Evolutionary conservation across 306 rosid genomes (phyloP).

Genomic region (Quercus glauca): DNA sequence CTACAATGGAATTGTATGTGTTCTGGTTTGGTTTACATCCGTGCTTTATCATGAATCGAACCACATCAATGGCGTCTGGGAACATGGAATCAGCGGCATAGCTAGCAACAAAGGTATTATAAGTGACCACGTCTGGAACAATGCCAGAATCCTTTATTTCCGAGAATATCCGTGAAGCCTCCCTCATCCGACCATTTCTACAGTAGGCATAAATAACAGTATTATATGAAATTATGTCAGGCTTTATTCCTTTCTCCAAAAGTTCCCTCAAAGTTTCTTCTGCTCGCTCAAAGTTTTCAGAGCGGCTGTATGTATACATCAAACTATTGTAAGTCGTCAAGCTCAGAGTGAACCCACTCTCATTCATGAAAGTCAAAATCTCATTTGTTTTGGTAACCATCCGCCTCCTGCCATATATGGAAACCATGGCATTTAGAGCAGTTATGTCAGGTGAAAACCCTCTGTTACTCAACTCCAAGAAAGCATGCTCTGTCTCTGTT

Average conservation of each 20-base stretch:
- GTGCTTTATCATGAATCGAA: slow-evolving; percentile 77
- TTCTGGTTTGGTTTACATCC: slow-evolving; percentile 78
- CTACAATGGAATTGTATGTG: slow-evolving; percentile 79
- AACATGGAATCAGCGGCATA: slow-evolving; percentile 82
- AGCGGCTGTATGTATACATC: slow-evolving; percentile 85
- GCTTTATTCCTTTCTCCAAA: slow-evolving; percentile 70
- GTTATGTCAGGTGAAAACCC: slow-evolving; percentile 74
- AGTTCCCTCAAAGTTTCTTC: slow-evolving; percentile 68
- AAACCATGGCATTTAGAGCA: slow-evolving; percentile 84
- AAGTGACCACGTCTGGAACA: slow-evolving; percentile 75
- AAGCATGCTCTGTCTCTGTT: slow-evolving; percentile 71
- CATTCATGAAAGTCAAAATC: slow-evolving; percentile 63
- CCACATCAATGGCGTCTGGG: slow-evolving; percentile 69
- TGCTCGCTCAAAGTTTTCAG: slow-evolving; percentile 64
- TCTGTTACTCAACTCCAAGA: slow-evolving; percentile 54
- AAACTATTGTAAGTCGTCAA: slow-evolving; percentile 84
- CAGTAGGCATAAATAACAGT: slow-evolving; percentile 85
- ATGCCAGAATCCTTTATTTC: slow-evolving; percentile 70
- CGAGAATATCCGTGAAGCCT: slow-evolving; percentile 66
- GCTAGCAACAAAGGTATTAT: slow-evolving; percentile 74
- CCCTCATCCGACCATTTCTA: slow-evolving; percentile 73
- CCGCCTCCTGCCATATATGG: slow-evolving; percentile 83
- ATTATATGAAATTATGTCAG: slow-evolving; percentile 72
- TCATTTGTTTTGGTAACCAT: slow-evolving; percentile 69
- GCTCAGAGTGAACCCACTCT: slow-evolving; percentile 80